These are phyloP conservation scores for Boletellus ananiceps DNA, from an alignment of 768 basidiomycete species.

Conservation along the genomic window DNA sequence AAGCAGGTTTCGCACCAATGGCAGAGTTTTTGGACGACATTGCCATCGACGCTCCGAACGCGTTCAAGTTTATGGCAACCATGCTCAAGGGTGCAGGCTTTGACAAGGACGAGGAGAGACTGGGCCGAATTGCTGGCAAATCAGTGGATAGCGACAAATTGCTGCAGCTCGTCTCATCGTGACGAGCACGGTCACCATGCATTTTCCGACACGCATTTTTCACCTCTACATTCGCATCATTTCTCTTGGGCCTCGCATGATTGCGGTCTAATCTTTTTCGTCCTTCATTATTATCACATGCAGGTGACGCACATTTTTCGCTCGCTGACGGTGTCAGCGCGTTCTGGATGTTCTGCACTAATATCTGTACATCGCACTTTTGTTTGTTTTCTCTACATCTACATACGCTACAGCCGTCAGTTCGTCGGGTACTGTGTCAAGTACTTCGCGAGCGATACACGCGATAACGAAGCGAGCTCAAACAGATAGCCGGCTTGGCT, in stretches of 20 bases:
- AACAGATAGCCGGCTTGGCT: not conserved
- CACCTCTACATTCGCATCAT: constrained; percentile 12
- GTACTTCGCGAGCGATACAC: constrained; percentile 21
- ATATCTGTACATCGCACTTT: constrained; percentile 27
- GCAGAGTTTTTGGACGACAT: constrained; percentile 85
- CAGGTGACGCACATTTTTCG: constrained; percentile 12
- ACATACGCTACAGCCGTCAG: constrained; percentile 24
- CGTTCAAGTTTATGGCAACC: constrained; percentile 67
- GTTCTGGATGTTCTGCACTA: constrained; percentile 28
- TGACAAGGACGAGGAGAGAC: constrained; percentile 51
- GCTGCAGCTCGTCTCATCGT: constrained; percentile 50
- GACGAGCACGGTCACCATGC: constrained; percentile 10
- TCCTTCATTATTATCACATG: constrained; percentile 3
- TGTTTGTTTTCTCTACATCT: constrained; percentile 14
- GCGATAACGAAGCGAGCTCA: constrained; percentile 10
- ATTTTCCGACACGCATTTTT: constrained; percentile 5
- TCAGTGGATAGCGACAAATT: constrained; percentile 57
- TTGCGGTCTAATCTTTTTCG: constrained; percentile 7
- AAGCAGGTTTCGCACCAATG: constrained; percentile 65
- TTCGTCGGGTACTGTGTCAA: constrained; percentile 18
- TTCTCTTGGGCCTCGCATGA: constrained; percentile 11
- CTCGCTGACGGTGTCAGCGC: constrained; percentile 24
- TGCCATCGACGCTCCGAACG: constrained; percentile 86
- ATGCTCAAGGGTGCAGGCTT: constrained; percentile 70
- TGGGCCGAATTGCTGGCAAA: constrained; percentile 55